Evolutionary conservation across 768 basidiomycete genomes (phyloP).

Genomic region (Leccinum arenicola): DNA sequence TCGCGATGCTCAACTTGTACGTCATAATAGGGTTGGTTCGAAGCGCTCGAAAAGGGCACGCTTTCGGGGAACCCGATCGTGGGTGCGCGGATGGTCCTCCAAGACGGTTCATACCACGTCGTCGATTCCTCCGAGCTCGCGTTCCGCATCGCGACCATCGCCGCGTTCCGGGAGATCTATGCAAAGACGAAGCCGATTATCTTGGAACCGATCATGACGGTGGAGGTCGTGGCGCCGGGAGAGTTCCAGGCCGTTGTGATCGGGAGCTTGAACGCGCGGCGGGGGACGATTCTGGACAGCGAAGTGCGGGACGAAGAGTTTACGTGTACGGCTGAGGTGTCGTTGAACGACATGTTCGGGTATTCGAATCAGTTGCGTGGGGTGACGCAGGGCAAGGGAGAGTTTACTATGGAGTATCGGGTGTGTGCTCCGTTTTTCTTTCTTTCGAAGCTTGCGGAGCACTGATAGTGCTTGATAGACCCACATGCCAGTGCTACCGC

Average conservation of each 20-base stretch:
- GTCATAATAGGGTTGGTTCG: conserved; percentile 79
- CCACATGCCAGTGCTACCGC: conserved; percentile 81
- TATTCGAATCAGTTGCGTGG: conserved; percentile 93
- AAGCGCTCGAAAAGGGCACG: conserved; percentile 88
- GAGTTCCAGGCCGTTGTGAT: conserved; percentile 98
- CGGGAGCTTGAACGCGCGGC: conserved; percentile 87
- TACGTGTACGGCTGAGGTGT: conserved; percentile 85
- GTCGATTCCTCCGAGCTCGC: conserved; percentile 97
- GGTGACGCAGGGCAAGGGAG: conserved; percentile 95
- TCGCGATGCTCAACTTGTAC: not conserved
- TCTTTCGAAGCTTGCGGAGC: not conserved
- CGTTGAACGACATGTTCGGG: conserved; percentile 97
- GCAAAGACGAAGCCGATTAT: conserved; percentile 73
- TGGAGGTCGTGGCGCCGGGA: conserved; percentile 92
- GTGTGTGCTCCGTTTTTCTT: conserved; percentile 33
- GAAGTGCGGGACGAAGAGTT: conserved; percentile 98
- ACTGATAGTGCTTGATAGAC: conserved; percentile 39
- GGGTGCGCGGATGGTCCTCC: conserved; percentile 82
- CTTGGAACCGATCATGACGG: conserved; percentile 97
- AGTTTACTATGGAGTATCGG: conserved; percentile 81
- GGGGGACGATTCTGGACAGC: conserved; percentile 92
- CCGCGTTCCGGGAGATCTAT: conserved; percentile 92
- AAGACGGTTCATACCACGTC: conserved; percentile 89
- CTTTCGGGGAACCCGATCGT: conserved; percentile 86
- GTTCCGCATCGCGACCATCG: conserved; percentile 86